phyloP scores from a whole-genome alignment of 2,329 filamentous ascomycete species.

The Scytalidium sp. region DNA sequence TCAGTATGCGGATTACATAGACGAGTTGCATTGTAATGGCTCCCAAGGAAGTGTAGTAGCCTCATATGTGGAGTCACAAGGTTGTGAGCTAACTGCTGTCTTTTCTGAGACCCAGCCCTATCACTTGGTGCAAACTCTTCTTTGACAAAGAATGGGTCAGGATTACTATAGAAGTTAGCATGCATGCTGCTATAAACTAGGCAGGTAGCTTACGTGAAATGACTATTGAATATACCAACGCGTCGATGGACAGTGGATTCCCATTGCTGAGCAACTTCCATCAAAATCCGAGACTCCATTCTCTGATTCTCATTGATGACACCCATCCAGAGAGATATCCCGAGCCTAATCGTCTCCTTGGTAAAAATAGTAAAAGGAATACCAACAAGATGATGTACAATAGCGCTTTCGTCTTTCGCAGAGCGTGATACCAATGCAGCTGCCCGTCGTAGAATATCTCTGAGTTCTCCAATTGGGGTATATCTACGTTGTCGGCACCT shows the following conservation, averaged over 20 bases:
- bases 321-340: conserved; percentile 92
- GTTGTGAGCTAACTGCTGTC: conserved; percentile 77
- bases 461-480: conserved; percentile 70
- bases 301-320: conserved; percentile 94
- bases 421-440: conserved; percentile 82
- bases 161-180: conserved; percentile 45
- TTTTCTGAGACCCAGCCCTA: conserved; percentile 67
- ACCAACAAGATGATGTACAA: conserved; percentile 83
- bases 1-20: conserved; percentile 80
- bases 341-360: conserved; percentile 92
- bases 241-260: conserved; percentile 76
- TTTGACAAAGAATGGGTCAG: conserved; percentile 86
- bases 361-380: conserved; percentile 93
- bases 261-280: conserved; percentile 88
- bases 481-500: conserved; percentile 66
- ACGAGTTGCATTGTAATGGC: conserved; percentile 92
- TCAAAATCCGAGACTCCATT: conserved; percentile 81
- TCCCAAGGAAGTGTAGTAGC: conserved; percentile 83
- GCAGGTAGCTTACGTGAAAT: conserved; percentile 52
- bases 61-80: conserved; percentile 83
- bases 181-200: neutral
- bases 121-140: conserved; percentile 94
- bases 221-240: conserved; percentile 76
- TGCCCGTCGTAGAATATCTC: conserved; percentile 78
- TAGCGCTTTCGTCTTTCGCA: conserved; percentile 69